Conservation (phyloP, 129 eudicot genomes). For the Sambucus nigra region DNA sequence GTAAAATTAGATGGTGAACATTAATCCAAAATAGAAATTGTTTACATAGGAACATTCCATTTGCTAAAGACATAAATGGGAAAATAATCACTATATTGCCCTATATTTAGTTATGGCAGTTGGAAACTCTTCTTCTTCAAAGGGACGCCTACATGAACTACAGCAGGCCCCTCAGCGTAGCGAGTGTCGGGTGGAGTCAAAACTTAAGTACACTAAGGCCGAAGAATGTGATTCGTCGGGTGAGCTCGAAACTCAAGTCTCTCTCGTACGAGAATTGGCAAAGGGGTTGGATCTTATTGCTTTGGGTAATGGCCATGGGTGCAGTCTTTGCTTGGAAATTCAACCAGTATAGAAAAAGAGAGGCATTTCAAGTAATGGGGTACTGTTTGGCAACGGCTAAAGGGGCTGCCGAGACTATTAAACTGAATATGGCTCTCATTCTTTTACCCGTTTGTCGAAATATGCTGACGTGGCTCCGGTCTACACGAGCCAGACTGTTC, state of each 20-base stretch:
- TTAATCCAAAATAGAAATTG: neutral
- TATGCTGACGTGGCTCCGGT: slow-evolving; percentile 61
- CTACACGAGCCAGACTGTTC: slow-evolving; percentile 66
- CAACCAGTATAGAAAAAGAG: slow-evolving; percentile 50
- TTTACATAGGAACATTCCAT: neutral
- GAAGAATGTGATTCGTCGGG: slow-evolving; percentile 23
- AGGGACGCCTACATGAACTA: slow-evolving; percentile 79
- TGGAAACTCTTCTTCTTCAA: slow-evolving; percentile 85
- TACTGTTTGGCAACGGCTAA: slow-evolving; percentile 83
- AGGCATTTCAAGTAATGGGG: slow-evolving; percentile 90
- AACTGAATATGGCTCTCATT: slow-evolving; percentile 92
- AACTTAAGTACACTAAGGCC: slow-evolving; percentile 39
- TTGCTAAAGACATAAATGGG: neutral
- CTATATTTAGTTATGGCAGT: slow-evolving; percentile 84
- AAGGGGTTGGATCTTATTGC: slow-evolving; percentile 63
- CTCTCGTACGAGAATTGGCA: slow-evolving; percentile 74
- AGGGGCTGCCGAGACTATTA: slow-evolving; percentile 96
- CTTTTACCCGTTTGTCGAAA: slow-evolving; percentile 91
- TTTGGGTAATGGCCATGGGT: slow-evolving; percentile 71
- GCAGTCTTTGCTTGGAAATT: slow-evolving; percentile 82
- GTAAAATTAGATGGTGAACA: no score
- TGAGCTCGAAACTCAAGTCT: slow-evolving; percentile 30
- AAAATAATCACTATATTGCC: neutral
- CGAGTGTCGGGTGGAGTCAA: slow-evolving; percentile 81
- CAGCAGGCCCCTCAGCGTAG: slow-evolving; percentile 69